Evolutionary conservation across 768 basidiomycete species (phyloP), one percentile per base, ranked within the genome.

Genomic region (Russula vinacea): DNA sequence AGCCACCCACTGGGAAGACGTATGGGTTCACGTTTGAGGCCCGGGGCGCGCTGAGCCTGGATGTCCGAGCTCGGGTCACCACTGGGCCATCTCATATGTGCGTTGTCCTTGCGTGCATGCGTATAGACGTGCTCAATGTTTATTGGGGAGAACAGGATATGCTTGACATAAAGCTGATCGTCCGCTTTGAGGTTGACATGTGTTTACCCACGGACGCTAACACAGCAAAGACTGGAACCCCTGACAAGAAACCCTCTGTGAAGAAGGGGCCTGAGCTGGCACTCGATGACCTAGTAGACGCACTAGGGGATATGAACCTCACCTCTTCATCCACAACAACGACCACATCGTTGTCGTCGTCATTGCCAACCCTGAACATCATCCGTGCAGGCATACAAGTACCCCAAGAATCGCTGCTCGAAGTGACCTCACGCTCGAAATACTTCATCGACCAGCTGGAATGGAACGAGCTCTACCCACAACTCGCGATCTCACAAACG

Each of bases 401-500:
- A 6, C 60, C 65, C 1, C 69, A 69, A 47, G 58, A 59, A 8
- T 13, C 58, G 42, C 54, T 67, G 59, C 66, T 77, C 58, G 78
- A 78, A 55, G 64, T 79, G 40, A 71, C 72, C 49, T 78, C 79
- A 44, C 62, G 70, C 22, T 67, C 72, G 29, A 13, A 33, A 37
- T 54, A 54, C 17, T 65, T 42, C 57, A 50, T 73, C n/a, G 68
- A 72, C 1, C 37, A 50, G 4, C 76, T 77, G 63, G 76, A 86
- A 68, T 89, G 87, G 87, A 75, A 70, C 32, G 85, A 88, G 14
- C 74, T 77, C 1, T 89, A 84, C 71, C 82, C 84, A 0, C 88
- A 90, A 70, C 74, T 90, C 14, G 86, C 81, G 71, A 79, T 91
- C 59, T 88, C n/a, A n/a, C n/a, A n/a, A n/a, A n/a, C n/a, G n/a